phyloP scores from a whole-genome alignment of 345 rosid genomes.

The Dipteronia dyeriana region DNA sequence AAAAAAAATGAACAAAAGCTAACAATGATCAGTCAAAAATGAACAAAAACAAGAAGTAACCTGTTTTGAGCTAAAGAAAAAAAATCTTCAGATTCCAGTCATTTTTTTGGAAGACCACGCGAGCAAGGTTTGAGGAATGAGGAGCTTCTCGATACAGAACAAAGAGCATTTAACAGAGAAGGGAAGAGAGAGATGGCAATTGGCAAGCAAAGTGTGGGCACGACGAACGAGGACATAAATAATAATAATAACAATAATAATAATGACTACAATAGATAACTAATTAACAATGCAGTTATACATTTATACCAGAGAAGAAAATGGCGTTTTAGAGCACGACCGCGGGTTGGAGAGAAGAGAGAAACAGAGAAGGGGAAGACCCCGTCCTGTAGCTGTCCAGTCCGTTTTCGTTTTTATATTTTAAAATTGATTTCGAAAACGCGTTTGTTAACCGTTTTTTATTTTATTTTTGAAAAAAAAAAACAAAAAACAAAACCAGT shows the following conservation, averaged over 20 bases:
- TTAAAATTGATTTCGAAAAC: no score
- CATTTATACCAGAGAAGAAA: no score
- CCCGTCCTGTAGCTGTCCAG: no score
- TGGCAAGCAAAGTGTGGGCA: conserved; percentile 20
- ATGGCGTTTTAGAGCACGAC: no score
- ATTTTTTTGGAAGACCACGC: not conserved
- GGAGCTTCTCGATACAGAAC: not conserved
- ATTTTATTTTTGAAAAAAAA: no score
- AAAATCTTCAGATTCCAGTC: conserved; percentile 8
- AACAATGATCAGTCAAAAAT: not conserved
- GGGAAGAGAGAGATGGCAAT: not conserved
- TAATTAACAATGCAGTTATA: no score
- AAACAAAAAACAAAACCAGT: no score
- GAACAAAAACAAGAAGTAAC: not conserved
- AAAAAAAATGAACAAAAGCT: not conserved
- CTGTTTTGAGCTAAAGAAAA: conserved; percentile 1
- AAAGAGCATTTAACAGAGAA: conserved; percentile 22
- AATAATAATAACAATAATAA: conserved; percentile 3
- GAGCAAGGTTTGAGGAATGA: not conserved
- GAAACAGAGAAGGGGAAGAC: no score
- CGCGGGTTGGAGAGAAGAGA: no score
- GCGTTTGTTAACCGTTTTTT: no score
- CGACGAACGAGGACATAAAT: conserved; percentile 20
- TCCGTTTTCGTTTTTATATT: no score
- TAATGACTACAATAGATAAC: no score